phyloP scores from a whole-genome alignment of 2,329 filamentous ascomycete species.

The Penicillium sclerotiorum region DNA sequence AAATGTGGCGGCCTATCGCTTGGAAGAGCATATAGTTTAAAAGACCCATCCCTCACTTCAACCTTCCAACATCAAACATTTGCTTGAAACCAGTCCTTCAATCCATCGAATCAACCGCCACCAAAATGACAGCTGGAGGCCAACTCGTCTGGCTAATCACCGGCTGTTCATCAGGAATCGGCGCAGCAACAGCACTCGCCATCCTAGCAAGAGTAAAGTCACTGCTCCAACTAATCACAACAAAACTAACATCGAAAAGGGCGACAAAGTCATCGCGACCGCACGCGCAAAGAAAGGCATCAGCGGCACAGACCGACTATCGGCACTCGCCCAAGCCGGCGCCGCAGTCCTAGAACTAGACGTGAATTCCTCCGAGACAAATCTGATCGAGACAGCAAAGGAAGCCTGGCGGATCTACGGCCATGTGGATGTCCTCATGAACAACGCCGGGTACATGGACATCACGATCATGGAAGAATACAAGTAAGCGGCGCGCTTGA shows the following conservation, averaged over 20 bases:
- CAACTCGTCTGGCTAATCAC: neutral
- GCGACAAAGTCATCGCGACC: conserved; percentile 2
- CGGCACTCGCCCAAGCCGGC: neutral
- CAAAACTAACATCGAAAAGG: neutral
- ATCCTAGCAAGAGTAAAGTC: neutral
- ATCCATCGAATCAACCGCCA: too few relatives aligned
- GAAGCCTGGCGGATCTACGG: neutral
- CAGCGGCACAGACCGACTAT: neutral
- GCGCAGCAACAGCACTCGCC: neutral
- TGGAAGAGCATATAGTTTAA: too few relatives aligned
- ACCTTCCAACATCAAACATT: too few relatives aligned
- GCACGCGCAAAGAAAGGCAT: neutral
- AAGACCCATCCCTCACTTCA: too few relatives aligned
- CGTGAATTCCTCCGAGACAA: neutral
- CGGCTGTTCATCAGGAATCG: conserved; percentile 1
- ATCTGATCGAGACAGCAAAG: neutral
- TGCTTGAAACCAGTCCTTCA: too few relatives aligned
- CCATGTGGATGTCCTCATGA: neutral
- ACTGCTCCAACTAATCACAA: neutral
- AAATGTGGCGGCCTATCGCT: too few relatives aligned
- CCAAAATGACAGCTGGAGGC: neutral
- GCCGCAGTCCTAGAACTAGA: neutral
- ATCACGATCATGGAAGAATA: neutral
- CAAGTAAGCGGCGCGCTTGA: neutral
- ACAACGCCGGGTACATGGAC: conserved; percentile 1